Base-by-base conservation (phyloP, 768 basidiomycete species). In the Boletus tomentosulus region DNA sequence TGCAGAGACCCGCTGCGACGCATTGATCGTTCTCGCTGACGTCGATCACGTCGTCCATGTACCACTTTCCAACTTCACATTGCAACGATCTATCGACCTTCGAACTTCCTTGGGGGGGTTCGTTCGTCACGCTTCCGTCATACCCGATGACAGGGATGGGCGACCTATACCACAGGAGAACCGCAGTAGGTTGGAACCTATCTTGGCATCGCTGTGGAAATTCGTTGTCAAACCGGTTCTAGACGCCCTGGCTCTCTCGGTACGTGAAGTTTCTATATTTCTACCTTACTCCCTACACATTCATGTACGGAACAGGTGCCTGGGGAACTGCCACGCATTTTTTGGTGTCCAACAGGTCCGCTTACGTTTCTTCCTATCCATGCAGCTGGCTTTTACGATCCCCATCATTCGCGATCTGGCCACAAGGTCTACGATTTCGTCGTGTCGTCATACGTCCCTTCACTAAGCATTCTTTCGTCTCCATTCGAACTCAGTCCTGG, bases 401-500 rank as follows among this genome's bases (percentile, higher is more conserved):
- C 12, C 3, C 24, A 33, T 3, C 22, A 33, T 25, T 46, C 47
- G 6, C 12, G 51, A 2, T 50, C 22, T 4, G 48, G 44, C 2
- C 30, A 45, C n/a, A 50, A 51, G n/a, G 28, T 51, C 11, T 50
- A 12, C 15, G 41, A 54, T 30, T 49, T 47, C 9, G 50, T 37
- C 8, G 15, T 55, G 8, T 57, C 51, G 2, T 71, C 71, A 15
- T 72, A 72, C 45, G 60, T 62, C 1, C 65, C 69, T 1, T 67
- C 70, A 6, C 51, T 72, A 1, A 37, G 54, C 38, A 56, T 62
- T 4, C 55, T 71, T 34, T 3, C 38, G 3, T 27, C 53, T n/a
- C 15, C 34, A 6, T 4, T 13, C 11, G 4, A 22, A n/a, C n/a
- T 16, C 12, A 4, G 50, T 25, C 22, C 33, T 1, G 4, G 19